Evolutionary conservation across 176 grass and related monocot genomes (phyloP).

Genomic region (Tillandsia leiboldiana): DNA sequence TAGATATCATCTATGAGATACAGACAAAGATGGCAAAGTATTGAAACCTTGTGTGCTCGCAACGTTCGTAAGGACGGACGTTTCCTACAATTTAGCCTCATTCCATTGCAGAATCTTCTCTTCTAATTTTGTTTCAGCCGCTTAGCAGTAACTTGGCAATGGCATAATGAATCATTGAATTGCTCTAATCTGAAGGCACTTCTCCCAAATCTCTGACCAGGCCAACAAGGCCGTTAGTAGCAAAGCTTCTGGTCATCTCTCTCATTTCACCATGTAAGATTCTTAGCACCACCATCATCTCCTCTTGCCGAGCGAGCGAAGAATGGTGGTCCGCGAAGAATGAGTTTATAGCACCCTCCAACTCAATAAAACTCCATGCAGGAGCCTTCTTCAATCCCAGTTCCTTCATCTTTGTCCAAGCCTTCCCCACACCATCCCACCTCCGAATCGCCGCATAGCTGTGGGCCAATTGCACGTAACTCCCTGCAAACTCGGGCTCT

Average conservation of each 20-base stretch:
- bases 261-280: slow-evolving; percentile 16
- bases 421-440: slow-evolving; percentile 20
- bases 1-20: too few relatives aligned
- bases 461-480: slow-evolving; percentile 23
- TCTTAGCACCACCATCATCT: slow-evolving; percentile 6
- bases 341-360: slow-evolving; percentile 14
- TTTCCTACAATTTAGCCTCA: too few relatives aligned
- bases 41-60: too few relatives aligned
- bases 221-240: background rate
- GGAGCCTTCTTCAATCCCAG: slow-evolving; percentile 19
- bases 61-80: too few relatives aligned
- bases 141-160: too few relatives aligned
- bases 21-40: too few relatives aligned
- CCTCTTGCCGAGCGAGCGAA: background rate
- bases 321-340: slow-evolving; percentile 19
- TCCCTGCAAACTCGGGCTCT: slow-evolving; percentile 11
- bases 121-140: too few relatives aligned
- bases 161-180: background rate
- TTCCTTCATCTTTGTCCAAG: slow-evolving; percentile 18
- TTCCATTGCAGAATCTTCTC: too few relatives aligned
- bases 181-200: background rate
- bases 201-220: background rate
- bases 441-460: slow-evolving; percentile 11
- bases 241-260: background rate
- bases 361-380: slow-evolving; percentile 20